Evolutionary conservation across 352 stramenopile species (phyloP).

Genomic region (Hyaloperonospora brassicae): DNA sequence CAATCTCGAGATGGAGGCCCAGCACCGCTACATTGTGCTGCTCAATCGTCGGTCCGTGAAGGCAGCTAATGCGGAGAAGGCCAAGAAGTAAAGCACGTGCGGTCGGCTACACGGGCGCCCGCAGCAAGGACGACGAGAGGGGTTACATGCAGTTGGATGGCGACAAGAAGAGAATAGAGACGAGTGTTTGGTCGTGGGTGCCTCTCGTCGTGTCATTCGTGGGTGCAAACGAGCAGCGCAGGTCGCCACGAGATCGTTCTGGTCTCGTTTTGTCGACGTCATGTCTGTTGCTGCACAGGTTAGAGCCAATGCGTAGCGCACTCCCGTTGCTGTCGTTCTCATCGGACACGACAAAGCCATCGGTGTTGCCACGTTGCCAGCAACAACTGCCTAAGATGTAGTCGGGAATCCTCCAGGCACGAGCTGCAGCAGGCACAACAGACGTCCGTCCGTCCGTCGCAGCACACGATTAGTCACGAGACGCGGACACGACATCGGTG

Average conservation of each 20-base stretch:
- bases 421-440: constrained; percentile 33
- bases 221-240: too few species aligned
- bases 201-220: constrained; percentile 2
- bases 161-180: constrained; percentile 15
- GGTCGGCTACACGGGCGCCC: too few species aligned
- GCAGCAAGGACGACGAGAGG: constrained; percentile 6
- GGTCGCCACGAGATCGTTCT: background rate
- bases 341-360: constrained; percentile 6
- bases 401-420: constrained; percentile 71
- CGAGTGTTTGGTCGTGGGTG: constrained; percentile 4
- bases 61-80: constrained; percentile 69
- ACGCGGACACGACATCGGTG: background rate
- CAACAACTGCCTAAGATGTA: constrained; percentile 15
- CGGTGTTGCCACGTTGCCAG: background rate
- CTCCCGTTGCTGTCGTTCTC: constrained; percentile 3
- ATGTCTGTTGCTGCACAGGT: constrained; percentile 3
- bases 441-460: too few species aligned
- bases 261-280: background rate
- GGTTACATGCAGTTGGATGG: constrained; percentile 2
- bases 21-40: constrained; percentile 72
- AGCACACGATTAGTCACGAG: too few species aligned
- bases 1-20: constrained; percentile 63
- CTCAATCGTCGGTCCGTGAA: constrained; percentile 67
- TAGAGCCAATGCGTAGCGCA: background rate
- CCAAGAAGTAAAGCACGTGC: constrained; percentile 65